Base-by-base conservation (phyloP, 192 early-diverging fungal genomes). In the Coemansia sp. region DNA sequence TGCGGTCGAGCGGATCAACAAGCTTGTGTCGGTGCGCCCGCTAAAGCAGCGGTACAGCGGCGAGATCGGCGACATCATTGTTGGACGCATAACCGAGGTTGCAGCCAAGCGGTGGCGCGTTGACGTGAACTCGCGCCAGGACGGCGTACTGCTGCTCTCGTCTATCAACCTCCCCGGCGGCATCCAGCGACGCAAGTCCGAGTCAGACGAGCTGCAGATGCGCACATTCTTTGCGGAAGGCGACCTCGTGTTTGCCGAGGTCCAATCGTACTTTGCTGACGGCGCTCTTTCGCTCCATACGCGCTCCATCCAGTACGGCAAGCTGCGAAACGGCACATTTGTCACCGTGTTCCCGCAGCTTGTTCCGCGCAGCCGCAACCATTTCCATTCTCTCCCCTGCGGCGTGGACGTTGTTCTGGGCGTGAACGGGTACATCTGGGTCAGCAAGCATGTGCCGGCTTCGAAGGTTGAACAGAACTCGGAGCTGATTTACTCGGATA, bases 131-230 rank as follows among this genome's bases (percentile, higher is more conserved):
- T 88, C 89, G 20, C 85, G 91, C 19, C 91, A 92, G 68, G 94
- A 99, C 76, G 95, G 87, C 9, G 81, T 92, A 20, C 76, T 98
- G 32, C 79, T 93, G 57, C 83, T 99, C 45, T 94, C 92, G 23
- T 91, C 95, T 0, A 89, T 99, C 66, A 95, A 94, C 71, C 75
- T 99, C 42, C 95, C 97, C 7, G 97, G 95, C 45, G 94, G 94
- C 20, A 90, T 98, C 49, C 93, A 95, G 87, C 79, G 95, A 67
- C 85, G 95, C 79, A 95, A 97, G 85, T 90, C 89, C 41, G 97
- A 97, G 73, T 91, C 90, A 0, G 95, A 99, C 77, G 94, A 99
- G 74, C 84, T 98, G 65, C 92, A 95, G 72, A 99, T 99, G 95
- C 87, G 93, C 46, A 88, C 86, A 33, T 95, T 96, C 63, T 94